These are phyloP conservation scores for Collybia nuda DNA, from an alignment of 768 basidiomycete species.

Conservation along the genomic window DNA sequence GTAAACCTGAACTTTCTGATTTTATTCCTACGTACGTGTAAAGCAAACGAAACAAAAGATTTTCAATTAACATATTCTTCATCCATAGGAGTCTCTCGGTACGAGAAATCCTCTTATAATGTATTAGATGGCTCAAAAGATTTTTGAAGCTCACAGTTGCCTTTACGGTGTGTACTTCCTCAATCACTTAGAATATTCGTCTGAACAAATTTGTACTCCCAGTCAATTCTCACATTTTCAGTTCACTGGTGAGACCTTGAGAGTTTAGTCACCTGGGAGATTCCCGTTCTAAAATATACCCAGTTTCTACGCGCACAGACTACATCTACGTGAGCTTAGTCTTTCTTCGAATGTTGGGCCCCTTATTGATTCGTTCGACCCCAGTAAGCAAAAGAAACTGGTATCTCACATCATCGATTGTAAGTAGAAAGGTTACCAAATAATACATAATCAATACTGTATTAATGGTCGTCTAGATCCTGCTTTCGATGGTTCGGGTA, in stretches of 20 bases:
- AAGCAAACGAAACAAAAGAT: not conserved
- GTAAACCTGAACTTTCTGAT: constrained; percentile 11
- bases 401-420: too few species aligned
- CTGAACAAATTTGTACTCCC: not conserved
- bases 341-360: too few species aligned
- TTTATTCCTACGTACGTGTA: constrained; percentile 20
- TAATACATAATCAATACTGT: too few species aligned
- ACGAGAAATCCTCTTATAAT: not conserved
- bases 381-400: too few species aligned
- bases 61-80: not conserved
- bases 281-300: not conserved
- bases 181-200: not conserved
- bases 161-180: constrained; percentile 11
- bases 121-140: not conserved
- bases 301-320: not conserved
- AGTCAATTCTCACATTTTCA: constrained; percentile 25
- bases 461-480: too few species aligned
- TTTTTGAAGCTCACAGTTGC: constrained; percentile 14
- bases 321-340: too few species aligned
- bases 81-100: constrained; percentile 6
- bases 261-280: not conserved
- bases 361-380: too few species aligned
- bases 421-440: too few species aligned
- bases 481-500: too few species aligned
- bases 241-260: constrained; percentile 23